phyloP scores from a whole-genome alignment of 805 yeast species.

The Priceomyces haplophilus region DNA sequence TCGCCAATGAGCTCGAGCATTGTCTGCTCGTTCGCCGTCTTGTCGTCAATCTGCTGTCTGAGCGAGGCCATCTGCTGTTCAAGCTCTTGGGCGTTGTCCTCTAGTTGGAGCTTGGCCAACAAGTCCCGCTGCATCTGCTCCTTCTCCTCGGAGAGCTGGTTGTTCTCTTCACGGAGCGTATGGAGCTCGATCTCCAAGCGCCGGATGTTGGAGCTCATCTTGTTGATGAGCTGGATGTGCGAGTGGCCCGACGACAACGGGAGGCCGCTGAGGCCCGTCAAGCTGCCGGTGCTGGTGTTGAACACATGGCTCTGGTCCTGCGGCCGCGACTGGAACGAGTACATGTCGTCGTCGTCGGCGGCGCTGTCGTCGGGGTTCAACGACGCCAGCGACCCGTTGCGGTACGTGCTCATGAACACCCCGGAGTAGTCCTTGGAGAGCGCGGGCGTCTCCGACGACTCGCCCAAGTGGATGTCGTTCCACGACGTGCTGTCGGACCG shows the following conservation, averaged over 20 bases:
- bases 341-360: slow-evolving; percentile 5
- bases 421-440: slow-evolving; percentile 9
- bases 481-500: slow-evolving; percentile 6
- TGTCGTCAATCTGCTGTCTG: slow-evolving; percentile 30
- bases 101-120: slow-evolving; percentile 34
- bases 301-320: slow-evolving; percentile 2
- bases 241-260: slow-evolving; percentile 14
- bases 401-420: slow-evolving; percentile 9
- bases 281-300: slow-evolving; percentile 4
- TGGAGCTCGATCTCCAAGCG: slow-evolving; percentile 76
- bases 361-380: slow-evolving; percentile 11
- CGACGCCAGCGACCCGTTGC: slow-evolving; percentile 15
- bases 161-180: slow-evolving; percentile 61
- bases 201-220: slow-evolving; percentile 72
- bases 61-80: slow-evolving; percentile 24
- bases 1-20: slow-evolving; percentile 77
- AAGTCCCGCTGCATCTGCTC: slow-evolving; percentile 68
- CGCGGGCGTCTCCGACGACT: slow-evolving; percentile 47
- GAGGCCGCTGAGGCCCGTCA: slow-evolving; percentile 4
- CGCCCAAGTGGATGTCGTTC: slow-evolving; percentile 41
- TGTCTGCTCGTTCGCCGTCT: slow-evolving; percentile 44
- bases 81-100: slow-evolving; percentile 28
- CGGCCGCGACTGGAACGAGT: slow-evolving; percentile 8
- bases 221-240: slow-evolving; percentile 63
- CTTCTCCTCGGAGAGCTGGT: slow-evolving; percentile 52